These are phyloP conservation scores for Eucalyptus tenuipes DNA, from an alignment of 345 rosid genomes.

Conservation along the genomic window DNA sequence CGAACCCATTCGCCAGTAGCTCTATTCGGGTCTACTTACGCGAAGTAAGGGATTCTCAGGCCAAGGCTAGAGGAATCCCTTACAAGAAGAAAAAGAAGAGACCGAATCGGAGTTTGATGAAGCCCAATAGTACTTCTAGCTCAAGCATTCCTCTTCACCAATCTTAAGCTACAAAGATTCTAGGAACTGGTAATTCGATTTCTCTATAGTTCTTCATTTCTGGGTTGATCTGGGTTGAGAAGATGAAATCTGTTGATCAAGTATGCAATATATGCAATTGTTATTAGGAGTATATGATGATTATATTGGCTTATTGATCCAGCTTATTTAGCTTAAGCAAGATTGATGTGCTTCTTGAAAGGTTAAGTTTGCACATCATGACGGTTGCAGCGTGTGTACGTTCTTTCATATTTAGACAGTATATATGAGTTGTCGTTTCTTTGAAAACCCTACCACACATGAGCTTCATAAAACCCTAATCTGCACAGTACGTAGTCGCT, in stretches of 20 bases:
- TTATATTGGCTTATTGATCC: background rate
- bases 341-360: background rate
- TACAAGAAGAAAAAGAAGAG: slow-evolving; percentile 89
- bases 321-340: background rate
- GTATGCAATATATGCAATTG: background rate
- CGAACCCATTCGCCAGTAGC: slow-evolving; percentile 74
- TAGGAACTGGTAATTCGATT: background rate
- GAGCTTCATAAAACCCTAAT: slow-evolving; percentile 35
- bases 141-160: slow-evolving; percentile 31
- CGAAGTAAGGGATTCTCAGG: slow-evolving; percentile 80
- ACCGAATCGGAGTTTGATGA: slow-evolving; percentile 27
- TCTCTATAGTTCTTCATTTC: background rate
- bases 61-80: slow-evolving; percentile 80
- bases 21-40: slow-evolving; percentile 57
- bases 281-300: background rate
- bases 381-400: background rate
- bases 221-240: background rate
- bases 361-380: background rate
- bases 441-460: slow-evolving; percentile 14
- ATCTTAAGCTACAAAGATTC: background rate
- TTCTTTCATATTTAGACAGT: background rate
- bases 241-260: background rate
- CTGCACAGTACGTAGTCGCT: background rate
- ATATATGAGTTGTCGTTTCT: background rate
- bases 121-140: slow-evolving; percentile 11